Evolutionary conservation across 129 eudicot species (phyloP), one percentile per base, ranked within the genome.

Genomic region (Helianthus tuberosus): DNA sequence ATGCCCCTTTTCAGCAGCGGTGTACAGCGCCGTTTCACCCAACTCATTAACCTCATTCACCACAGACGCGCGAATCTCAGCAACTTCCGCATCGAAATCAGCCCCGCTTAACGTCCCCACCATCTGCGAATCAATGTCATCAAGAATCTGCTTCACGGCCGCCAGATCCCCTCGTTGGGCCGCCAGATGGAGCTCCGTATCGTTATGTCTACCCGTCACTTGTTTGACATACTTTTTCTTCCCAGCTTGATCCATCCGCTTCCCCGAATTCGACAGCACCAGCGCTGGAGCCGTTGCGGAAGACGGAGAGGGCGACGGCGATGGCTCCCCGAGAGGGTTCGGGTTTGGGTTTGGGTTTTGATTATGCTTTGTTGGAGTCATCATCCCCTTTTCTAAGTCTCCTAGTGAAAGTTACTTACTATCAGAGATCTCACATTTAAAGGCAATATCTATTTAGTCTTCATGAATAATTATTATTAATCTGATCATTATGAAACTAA

Each of bases 211-310:
- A 53, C 96, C 96, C 0, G 92, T 89, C 44, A 89, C 96, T 70
- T 89, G 92, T 75, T 89, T 89, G 68, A 89, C 92, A 52, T 89
- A 89, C 86, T 89, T 89, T 74, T 89, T 89, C 81, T 81, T 89
- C 27, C 96, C 92, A 12, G 91, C 85, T 67, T 89, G 96, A 65
- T 89, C 92, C 58, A 89, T 89, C 66, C 96, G 79, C 81, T 89
- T 89, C 23, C 96, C 96, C 35, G 96, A 89, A 48, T 89, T 87
- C 1, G 96, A 87, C 12, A 89, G 86, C 0, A 89, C 96, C 60
- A 89, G 74, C 17, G 96, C 96, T 4, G 96, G 96, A 7, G 88
- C 87, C n/a, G 87, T 84, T 0, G 91, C 71, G 2, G 96, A 65
- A 16, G 89, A 87, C 15, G 96, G 88, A 0, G 96, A 86, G 1